Conservation (phyloP, 352 stramenopile genomes). For the Thraustochytrium sp. region DNA sequence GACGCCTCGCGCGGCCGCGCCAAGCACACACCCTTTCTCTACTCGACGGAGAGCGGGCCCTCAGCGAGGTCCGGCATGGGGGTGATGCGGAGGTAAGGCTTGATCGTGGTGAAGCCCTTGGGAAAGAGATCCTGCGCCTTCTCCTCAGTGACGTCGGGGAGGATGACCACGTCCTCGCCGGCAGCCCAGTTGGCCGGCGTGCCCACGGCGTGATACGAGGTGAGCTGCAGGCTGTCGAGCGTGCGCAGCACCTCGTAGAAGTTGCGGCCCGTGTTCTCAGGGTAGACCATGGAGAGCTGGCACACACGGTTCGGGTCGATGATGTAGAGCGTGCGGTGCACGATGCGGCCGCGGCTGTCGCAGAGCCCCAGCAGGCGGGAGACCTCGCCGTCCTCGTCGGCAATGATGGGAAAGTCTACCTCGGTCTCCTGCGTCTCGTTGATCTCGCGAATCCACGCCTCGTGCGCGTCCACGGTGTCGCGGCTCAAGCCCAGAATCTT, state of each 20-base stretch:
- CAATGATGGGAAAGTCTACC: constrained; percentile 49
- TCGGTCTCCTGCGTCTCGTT: constrained; percentile 50
- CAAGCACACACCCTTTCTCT: no score
- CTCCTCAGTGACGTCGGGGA: constrained; percentile 33
- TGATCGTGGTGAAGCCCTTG: constrained; percentile 56
- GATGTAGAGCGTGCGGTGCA: constrained; percentile 47
- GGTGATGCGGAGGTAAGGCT: constrained; percentile 52
- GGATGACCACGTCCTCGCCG: constrained; percentile 53
- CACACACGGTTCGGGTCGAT: constrained; percentile 48
- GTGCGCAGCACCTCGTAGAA: constrained; percentile 36
- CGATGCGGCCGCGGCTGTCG: constrained; percentile 2
- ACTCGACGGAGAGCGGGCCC: constrained; percentile 26
- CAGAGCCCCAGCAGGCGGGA: background rate
- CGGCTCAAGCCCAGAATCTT: constrained; percentile 63
- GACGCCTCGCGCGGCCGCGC: no score
- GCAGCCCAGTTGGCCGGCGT: constrained; percentile 61
- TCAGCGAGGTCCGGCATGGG: constrained; percentile 31
- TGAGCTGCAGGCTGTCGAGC: constrained; percentile 44
- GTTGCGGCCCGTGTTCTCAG: constrained; percentile 36
- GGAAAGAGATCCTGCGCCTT: constrained; percentile 52
- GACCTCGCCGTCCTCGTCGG: constrained; percentile 45
- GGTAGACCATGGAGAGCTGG: constrained; percentile 8
- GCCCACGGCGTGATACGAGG: constrained; percentile 49
- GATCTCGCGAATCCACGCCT: constrained; percentile 49
- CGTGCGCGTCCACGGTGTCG: constrained; percentile 45